Percentiles rank a stretch among this genome's conserved stretches.
These are phyloP conservation scores for Agaricus subrufescens DNA, from an alignment of 768 basidiomycete species.

Conservation along the genomic window DNA sequence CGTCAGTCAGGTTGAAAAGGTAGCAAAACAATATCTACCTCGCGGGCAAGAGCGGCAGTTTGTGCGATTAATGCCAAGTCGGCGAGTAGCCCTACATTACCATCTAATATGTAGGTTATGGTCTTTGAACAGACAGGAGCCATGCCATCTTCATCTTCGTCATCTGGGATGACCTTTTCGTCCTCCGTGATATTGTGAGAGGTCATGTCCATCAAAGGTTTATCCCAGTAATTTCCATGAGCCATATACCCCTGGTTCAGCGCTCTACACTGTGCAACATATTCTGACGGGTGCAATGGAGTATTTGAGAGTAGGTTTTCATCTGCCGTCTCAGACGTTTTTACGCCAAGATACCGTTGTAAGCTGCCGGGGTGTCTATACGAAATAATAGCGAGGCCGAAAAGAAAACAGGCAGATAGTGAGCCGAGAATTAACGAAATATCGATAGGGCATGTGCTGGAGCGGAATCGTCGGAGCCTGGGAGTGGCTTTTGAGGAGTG, in stretches of 20 bases:
- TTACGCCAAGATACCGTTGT: constrained; percentile 38
- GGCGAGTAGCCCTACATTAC: constrained; percentile 57
- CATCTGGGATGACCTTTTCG: constrained; percentile 10
- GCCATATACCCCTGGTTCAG: constrained; percentile 41
- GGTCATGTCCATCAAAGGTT: constrained; percentile 27
- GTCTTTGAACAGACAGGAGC: constrained; percentile 48
- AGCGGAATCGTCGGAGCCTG: constrained; percentile 1
- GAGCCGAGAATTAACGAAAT: constrained; percentile 7
- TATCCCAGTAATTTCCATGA: constrained; percentile 51
- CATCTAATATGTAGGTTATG: constrained; percentile 70
- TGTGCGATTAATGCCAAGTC: constrained; percentile 68
- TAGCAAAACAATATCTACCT: constrained; percentile 34
- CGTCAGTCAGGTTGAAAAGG: neutral
- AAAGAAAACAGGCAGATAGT: constrained; percentile 22
- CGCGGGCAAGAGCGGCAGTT: constrained; percentile 58
- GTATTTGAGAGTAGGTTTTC: constrained; percentile 49
- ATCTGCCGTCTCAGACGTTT: constrained; percentile 13
- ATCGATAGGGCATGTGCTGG: neutral
- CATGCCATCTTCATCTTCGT: constrained; percentile 11
- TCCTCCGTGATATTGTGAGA: constrained; percentile 26
- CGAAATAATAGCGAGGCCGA: constrained; percentile 48
- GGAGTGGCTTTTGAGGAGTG: constrained; percentile 1
- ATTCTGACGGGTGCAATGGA: constrained; percentile 52
- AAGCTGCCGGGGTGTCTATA: constrained; percentile 43
- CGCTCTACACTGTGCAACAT: constrained; percentile 52